Conservation (phyloP, 345 rosid species). For the Turritis glabra region DNA sequence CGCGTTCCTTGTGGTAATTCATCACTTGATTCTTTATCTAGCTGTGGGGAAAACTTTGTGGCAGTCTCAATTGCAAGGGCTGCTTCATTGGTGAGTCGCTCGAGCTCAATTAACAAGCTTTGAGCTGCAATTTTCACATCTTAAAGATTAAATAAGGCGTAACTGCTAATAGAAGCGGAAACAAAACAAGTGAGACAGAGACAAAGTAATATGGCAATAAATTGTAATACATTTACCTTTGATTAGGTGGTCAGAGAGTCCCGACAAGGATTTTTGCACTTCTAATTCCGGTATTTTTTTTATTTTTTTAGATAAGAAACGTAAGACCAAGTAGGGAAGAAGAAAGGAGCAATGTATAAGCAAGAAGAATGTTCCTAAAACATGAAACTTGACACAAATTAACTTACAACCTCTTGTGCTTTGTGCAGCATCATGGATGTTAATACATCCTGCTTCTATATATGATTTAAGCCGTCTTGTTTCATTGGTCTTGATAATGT, state of each 20-base stretch:
- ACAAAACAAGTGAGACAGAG: background rate
- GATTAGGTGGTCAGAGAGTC: slow-evolving; percentile 54
- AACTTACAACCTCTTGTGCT: slow-evolving; percentile 64
- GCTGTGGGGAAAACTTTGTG: slow-evolving; percentile 30
- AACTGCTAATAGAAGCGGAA: background rate
- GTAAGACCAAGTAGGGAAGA: background rate
- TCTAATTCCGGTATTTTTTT: slow-evolving; percentile 32
- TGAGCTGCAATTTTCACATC: slow-evolving; percentile 49
- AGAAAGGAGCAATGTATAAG: slow-evolving; percentile 2
- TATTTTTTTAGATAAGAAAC: background rate
- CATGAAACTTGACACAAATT: background rate
- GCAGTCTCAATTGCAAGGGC: slow-evolving; percentile 43
- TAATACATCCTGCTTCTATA: slow-evolving; percentile 56
- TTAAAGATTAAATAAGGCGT: background rate
- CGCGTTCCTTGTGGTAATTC: slow-evolving; percentile 28
- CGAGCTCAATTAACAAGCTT: slow-evolving; percentile 55
- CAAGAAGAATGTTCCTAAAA: background rate
- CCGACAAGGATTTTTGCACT: slow-evolving; percentile 55
- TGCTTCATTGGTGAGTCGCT: slow-evolving; percentile 52
- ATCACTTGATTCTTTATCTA: slow-evolving; percentile 35
- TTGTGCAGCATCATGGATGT: slow-evolving; percentile 46
- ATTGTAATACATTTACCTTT: slow-evolving; percentile 49
- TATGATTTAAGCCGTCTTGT: slow-evolving; percentile 62
- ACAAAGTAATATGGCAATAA: background rate
- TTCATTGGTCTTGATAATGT: slow-evolving; percentile 58